Evolutionary conservation across 208 protist species (phyloP), one percentile per base, ranked within the genome.

Genomic region (Leishmania tropica): DNA sequence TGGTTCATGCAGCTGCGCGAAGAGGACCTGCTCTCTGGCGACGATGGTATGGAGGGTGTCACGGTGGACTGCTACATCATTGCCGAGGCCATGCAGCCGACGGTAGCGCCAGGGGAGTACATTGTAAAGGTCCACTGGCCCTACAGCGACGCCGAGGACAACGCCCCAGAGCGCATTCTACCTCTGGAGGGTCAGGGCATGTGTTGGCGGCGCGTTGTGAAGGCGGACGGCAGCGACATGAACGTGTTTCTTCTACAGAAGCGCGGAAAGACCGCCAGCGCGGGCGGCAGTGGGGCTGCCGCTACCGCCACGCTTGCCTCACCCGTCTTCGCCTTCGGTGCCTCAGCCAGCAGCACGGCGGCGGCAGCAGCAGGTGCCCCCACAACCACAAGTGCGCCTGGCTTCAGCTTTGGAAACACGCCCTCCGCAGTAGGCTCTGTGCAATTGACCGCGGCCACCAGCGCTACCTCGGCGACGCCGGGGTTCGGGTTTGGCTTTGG

Each of bases 1-100:
- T 97, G 94, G 94, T 97, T 94, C 62, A 87, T 97, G 73, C 94
- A 97, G 85, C 80, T 97, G 21, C 94, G 94, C 48, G 89, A 97
- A 76, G 93, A 97, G 62, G 92, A 96, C 78, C 89, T 97, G 35
- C 84, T 97, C 28, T 81, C 87, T 13, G 93, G 90, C 42, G 85
- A 83, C 19, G 89, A 95, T 67, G 91, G 89, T n/a, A 85, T 97
- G 72, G 92, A 95, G 19, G 94, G 94, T 10, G 92, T 95, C 17
- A 93, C 88, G 64, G 92, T 97, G 47, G 93, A 97, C 76, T 96
- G 94, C 84, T 89, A 96, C 74, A 91, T 96, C 24, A 90, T 97
- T 51, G 93, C 90, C 2, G 94, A 97, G 84, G 86, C 94, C 0
- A 86, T 75, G 40, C 85, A 81, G 74, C 90, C 93, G 42, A 96